phyloP scores from a whole-genome alignment of 495 filamentous ascomycete genomes.

The Evernia prunastri region DNA sequence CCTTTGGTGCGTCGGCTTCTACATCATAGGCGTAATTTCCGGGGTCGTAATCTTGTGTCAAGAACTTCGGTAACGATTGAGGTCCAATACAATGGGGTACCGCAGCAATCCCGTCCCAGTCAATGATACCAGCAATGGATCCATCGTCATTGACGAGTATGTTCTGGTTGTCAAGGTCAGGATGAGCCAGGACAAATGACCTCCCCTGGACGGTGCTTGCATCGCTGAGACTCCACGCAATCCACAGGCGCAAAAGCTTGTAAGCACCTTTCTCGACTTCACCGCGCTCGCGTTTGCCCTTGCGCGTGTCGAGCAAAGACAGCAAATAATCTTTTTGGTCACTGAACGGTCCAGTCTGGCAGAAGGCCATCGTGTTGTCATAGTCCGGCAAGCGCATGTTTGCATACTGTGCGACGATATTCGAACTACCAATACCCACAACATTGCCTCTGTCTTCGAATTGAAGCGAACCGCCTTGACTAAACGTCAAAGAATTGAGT shows the following conservation, averaged over 20 bases:
- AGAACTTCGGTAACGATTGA: conserved; percentile 32
- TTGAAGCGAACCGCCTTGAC: not conserved
- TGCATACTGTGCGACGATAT: not conserved
- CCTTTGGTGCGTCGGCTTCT: not conserved
- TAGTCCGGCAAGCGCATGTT: not conserved
- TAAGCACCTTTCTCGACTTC: not conserved
- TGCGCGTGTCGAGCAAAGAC: not conserved
- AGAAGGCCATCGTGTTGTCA: not conserved
- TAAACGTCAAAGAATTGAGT: not conserved
- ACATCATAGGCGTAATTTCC: conserved; percentile 1
- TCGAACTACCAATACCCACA: not conserved
- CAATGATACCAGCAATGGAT: conserved; percentile 35
- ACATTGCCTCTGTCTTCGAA: not conserved
- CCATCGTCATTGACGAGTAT: conserved; percentile 35
- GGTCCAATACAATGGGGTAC: conserved; percentile 24
- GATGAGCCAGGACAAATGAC: conserved; percentile 34
- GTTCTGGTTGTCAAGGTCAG: conserved; percentile 38
- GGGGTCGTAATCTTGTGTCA: conserved; percentile 38
- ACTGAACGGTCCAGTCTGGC: not conserved
- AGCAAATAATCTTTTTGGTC: not conserved
- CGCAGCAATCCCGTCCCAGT: conserved; percentile 35
- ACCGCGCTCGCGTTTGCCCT: not conserved
- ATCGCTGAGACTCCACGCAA: not conserved
- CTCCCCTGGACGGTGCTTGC: not conserved
- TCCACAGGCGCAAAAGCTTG: not conserved